Evolutionary conservation across 371 early-diverging fungal species (phyloP).

Genomic region (Lichtheimia ornata): DNA sequence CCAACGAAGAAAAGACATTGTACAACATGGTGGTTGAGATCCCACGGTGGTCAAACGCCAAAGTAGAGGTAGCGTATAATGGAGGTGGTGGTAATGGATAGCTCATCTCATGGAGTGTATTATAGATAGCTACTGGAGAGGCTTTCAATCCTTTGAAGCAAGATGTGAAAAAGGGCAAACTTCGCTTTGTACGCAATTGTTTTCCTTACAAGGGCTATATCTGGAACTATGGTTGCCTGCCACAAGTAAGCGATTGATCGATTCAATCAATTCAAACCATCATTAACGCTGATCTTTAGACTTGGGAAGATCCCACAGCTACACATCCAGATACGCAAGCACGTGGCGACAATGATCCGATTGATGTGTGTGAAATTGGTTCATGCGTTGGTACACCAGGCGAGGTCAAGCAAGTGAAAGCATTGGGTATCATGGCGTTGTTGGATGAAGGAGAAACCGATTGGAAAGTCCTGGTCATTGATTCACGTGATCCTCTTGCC

Average conservation of each 20-base stretch:
- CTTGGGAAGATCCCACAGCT: constrained; percentile 97
- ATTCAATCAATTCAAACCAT: background rate
- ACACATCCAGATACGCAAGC: constrained; percentile 86
- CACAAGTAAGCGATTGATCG: constrained; percentile 60
- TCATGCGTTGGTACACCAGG: constrained; percentile 80
- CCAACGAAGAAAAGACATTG: constrained; percentile 79
- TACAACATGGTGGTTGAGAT: constrained; percentile 99
- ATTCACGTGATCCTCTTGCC: constrained; percentile 88
- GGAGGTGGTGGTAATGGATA: background rate
- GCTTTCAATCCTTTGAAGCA: constrained; percentile 98
- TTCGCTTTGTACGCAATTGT: constrained; percentile 98
- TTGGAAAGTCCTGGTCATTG: constrained; percentile 97
- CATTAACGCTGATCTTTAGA: constrained; percentile 48
- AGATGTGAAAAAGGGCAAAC: constrained; percentile 98
- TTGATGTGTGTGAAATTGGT: constrained; percentile 97
- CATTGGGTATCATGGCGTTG: constrained; percentile 92
- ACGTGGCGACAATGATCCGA: constrained; percentile 96
- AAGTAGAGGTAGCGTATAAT: constrained; percentile 84
- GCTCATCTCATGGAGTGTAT: background rate
- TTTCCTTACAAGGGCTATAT: constrained; percentile 99
- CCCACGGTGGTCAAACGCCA: constrained; percentile 99
- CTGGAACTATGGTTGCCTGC: constrained; percentile 99
- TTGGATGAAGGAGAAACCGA: constrained; percentile 98
- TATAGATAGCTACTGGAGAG: constrained; percentile 88
- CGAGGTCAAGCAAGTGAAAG: constrained; percentile 96